Base-by-base conservation (phyloP, 371 early-diverging fungal genomes). In the Basidiobolus heterosporus region DNA sequence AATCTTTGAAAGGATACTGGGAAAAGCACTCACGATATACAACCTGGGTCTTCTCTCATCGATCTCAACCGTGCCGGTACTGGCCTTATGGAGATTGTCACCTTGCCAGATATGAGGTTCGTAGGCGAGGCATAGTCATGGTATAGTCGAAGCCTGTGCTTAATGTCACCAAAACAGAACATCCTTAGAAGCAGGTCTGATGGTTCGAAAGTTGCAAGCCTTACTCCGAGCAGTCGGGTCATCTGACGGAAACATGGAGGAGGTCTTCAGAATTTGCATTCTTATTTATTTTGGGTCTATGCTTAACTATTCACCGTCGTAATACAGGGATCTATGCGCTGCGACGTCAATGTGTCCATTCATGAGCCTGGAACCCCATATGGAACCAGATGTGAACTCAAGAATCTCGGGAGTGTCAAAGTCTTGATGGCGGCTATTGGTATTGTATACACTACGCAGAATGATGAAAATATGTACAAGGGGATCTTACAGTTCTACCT, bases 291-390 rank as follows among this genome's bases (percentile, higher is more conserved):
- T 30, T 9, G 5, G 30, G 9, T 30, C 30, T 9, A 30, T 30
- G 30, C 9, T 3, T 6, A 1, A 41, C 3, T 4, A 36, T 18
- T 6, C 20, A 35, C 18, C 30, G 42, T 8, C 16, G 16, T 30
- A 38, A 15, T 45, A 18, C 24, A 78, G 68, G 91, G 94, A 0
- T 84, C 88, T 0, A 69, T 87, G 69, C 73, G 94, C 19, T 87
- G 87, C 50, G 94, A 93, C 64, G 86, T 91, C 23, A 93, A 93
- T 53, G 82, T 93, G 7, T 90, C 91, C 4, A 82, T 91, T 1
- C 64, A 67, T 35, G 53, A 61, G 45, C 50, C 52, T 3, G 71
- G 67, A 1, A 57, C 59, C n/a, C 64, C 64, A 7, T 73, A 71
- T 35, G 86, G 88, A 3, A 72, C 72, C 0, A 71, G 88, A 0